Conservation (phyloP, 305 asterid species). For the Solanum hybrid region DNA sequence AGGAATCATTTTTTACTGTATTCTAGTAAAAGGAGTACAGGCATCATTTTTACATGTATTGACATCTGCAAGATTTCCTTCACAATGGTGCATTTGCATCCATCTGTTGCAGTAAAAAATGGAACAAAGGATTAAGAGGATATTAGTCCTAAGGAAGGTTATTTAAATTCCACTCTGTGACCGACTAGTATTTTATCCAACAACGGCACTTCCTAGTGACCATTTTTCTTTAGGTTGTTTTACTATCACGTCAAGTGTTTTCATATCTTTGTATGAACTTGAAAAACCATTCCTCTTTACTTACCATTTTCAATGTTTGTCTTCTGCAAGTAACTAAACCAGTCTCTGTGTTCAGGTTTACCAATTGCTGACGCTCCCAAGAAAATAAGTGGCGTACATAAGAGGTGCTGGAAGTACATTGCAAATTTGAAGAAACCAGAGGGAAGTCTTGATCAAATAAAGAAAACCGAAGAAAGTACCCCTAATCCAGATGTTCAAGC, state of each 20-base stretch:
- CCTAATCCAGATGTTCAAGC: conserved; percentile 27
- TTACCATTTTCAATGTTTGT: not conserved
- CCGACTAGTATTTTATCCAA: not conserved
- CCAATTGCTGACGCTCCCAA: conserved; percentile 42
- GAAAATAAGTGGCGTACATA: conserved; percentile 60
- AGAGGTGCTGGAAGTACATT: conserved; percentile 45
- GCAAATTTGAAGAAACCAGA: conserved; percentile 20
- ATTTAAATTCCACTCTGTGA: not conserved
- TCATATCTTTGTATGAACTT: not conserved
- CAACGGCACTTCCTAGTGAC: not conserved
- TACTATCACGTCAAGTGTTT: not conserved
- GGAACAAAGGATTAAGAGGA: not conserved
- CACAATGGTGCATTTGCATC: not conserved
- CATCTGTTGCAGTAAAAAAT: not conserved
- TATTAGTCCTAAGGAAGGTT: not conserved
- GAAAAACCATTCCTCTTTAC: not conserved
- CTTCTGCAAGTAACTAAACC: not conserved
- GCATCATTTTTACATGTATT: too few relatives aligned
- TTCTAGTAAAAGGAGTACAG: too few relatives aligned
- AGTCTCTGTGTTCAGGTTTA: conserved; percentile 22
- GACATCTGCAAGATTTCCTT: not conserved
- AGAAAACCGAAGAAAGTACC: conserved; percentile 14
- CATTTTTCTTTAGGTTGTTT: not conserved
- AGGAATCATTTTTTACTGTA: not conserved
- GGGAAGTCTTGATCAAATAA: conserved; percentile 9